Evolutionary conservation across 495 filamentous ascomycete genomes (phyloP).

Genomic region (Xanthoparmelia taractica): DNA sequence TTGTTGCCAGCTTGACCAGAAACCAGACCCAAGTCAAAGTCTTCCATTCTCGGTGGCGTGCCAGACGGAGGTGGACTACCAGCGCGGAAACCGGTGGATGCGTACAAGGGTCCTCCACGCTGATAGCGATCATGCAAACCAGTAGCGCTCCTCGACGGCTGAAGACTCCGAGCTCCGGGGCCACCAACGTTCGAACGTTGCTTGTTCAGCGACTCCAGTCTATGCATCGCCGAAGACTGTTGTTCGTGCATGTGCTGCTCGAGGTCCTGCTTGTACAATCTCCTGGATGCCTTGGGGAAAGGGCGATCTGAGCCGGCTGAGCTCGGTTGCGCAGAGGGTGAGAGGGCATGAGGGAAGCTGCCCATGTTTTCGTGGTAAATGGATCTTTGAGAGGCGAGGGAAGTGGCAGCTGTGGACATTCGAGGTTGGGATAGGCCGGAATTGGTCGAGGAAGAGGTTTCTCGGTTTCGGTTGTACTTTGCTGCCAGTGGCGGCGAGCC

Average conservation of each 20-base stretch:
- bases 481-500: conserved; percentile 49
- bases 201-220: conserved; percentile 67
- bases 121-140: conserved; percentile 52
- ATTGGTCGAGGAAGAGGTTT: conserved; percentile 80
- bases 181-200: conserved; percentile 30
- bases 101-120: conserved; percentile 39
- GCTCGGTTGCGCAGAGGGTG: conserved; percentile 33
- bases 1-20: conserved; percentile 24
- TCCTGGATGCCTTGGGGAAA: conserved; percentile 53
- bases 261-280: conserved; percentile 79
- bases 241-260: conserved; percentile 75
- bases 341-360: conserved; percentile 32
- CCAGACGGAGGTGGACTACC: conserved; percentile 45
- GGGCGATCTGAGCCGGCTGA: conserved; percentile 32
- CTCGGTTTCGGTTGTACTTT: conserved; percentile 64
- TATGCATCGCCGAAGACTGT: conserved; percentile 64
- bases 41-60: conserved; percentile 27
- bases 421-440: conserved; percentile 63
- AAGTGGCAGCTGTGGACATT: conserved; percentile 86
- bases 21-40: conserved; percentile 22
- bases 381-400: conserved; percentile 67
- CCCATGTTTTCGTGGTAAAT: conserved; percentile 26
- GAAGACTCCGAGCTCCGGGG: conserved; percentile 7
- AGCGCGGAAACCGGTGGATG: conserved; percentile 34
- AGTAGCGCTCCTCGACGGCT: conserved; percentile 46